Conservation (phyloP, 2,329 filamentous ascomycete species). For the Hyphodiscus sp. region DNA sequence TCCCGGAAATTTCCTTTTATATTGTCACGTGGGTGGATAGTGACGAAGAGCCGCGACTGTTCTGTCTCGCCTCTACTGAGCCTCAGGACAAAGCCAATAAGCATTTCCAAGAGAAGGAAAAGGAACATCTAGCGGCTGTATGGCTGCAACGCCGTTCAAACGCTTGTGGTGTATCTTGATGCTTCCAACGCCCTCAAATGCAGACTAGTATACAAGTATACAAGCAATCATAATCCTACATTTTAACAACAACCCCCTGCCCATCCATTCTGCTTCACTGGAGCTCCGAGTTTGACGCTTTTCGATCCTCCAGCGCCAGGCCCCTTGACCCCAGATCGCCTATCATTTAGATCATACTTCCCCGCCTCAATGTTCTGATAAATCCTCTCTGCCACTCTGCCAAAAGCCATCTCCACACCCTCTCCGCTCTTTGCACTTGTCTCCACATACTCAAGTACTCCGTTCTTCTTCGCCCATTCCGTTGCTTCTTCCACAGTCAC, state of each 20-base stretch:
- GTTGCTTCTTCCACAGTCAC: constrained; percentile 79
- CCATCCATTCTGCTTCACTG: constrained; percentile 16
- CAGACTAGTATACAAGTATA: constrained; percentile 11
- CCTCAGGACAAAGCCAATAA: too few species aligned
- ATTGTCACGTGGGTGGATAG: neutral
- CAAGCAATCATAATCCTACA: constrained; percentile 2
- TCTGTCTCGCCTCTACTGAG: neutral
- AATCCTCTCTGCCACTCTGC: constrained; percentile 90
- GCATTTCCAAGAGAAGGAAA: too few species aligned
- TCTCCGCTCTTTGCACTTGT: constrained; percentile 94
- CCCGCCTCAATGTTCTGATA: constrained; percentile 95
- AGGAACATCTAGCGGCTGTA: neutral
- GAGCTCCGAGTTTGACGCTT: constrained; percentile 38
- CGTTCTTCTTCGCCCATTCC: constrained; percentile 81
- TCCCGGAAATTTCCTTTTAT: too few species aligned
- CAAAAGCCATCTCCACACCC: constrained; percentile 87
- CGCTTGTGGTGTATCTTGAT: constrained; percentile 19
- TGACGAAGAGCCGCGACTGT: neutral
- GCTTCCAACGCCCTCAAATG: constrained; percentile 18
- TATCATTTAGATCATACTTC: constrained; percentile 83
- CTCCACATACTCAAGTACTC: constrained; percentile 89
- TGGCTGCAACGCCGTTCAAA: constrained; percentile 14
- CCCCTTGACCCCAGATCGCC: constrained; percentile 85
- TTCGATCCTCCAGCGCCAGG: constrained; percentile 41
- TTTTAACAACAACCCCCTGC: constrained; percentile 26